Conservation (phyloP, 305 asterid genomes). For the Solanum aculeatissimum region DNA sequence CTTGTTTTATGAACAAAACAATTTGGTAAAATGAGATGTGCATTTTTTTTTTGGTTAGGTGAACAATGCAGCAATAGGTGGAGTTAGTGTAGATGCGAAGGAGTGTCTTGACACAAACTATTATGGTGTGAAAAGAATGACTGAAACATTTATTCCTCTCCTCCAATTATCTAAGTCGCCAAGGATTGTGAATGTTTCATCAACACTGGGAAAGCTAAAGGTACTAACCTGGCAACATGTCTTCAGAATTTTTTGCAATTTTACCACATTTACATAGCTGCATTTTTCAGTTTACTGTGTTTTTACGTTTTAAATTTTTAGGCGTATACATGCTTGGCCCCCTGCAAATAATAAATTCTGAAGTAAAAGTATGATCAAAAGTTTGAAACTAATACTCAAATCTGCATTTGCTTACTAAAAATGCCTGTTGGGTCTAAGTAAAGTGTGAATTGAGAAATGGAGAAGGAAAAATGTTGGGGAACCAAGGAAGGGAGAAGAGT, state of each 20-base stretch:
- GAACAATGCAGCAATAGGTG: conserved; percentile 49
- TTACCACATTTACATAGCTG: not conserved
- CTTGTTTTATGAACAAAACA: not conserved
- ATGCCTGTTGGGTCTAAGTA: too few species aligned
- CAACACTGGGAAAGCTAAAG: conserved; percentile 34
- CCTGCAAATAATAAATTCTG: not conserved
- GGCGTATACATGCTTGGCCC: not conserved
- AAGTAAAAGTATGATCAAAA: not conserved
- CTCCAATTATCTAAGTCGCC: conserved; percentile 42
- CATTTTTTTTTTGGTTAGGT: conserved; percentile 18
- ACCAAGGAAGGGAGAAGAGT: too few species aligned
- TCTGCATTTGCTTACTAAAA: not conserved
- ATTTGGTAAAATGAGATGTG: not conserved
- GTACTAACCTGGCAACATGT: conserved; percentile 7
- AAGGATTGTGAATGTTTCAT: conserved; percentile 39
- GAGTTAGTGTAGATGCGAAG: conserved; percentile 5
- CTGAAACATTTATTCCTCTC: conserved; percentile 39
- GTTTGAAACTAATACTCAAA: not conserved
- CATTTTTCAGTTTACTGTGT: not conserved
- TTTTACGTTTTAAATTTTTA: not conserved
- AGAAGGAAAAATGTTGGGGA: too few species aligned
- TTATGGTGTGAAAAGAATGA: conserved; percentile 33
- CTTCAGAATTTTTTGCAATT: not conserved
- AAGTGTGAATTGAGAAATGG: too few species aligned
- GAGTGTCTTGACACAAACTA: conserved; percentile 37